Base-by-base conservation (phyloP, 2,329 filamentous ascomycete genomes). In the Aureobasidium mangrovei region DNA sequence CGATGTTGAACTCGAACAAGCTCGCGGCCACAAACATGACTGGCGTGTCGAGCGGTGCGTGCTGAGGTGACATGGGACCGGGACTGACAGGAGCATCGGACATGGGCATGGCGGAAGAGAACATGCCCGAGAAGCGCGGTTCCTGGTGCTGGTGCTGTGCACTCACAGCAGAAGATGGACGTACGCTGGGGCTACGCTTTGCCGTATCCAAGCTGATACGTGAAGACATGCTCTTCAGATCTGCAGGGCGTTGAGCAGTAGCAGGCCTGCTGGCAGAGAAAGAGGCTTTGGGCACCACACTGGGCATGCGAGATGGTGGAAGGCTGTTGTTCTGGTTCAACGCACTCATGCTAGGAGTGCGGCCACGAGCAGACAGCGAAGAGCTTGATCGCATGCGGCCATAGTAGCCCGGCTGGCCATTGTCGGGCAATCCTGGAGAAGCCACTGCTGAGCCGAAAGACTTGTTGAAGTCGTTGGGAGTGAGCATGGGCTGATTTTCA, bases 1-100 rank as follows among this genome's bases (percentile, higher is more conserved):
- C 88, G 65, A 97, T 97, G 64, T 95, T 94, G 73, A 97, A 98
- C 69, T 97, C 91, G 66, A 95, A 97, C 32, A 97, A 79, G 62
- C 88, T 95, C 24, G 91, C 93, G 10, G 91, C 93, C 18, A 96
- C 77, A 77, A 95, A 98, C 43, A 97, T 74, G 6, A 95, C 82
- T 18, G 42, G 60, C 28, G 57, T 60, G 48, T 62, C 61, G 6
- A 58, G 36, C 2, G 60, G 59, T 12, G 62, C 60, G 18, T 59
- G 46, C n/a, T 58, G 57, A 5, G 58, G 61, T 62, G 54, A 47
- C 28, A 43, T 35, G n/a, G 54, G 51, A 43, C 54, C 45, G 29
- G 29, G 42, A 27, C 41, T 54, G 10, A 53, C 47, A 5, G 66
- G 67, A 2, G 63, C 67, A 62, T 94, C 88, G 1, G 84, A 80